A percentile compares a stretch with the other conserved stretches of the same genome.
phyloP scores from a whole-genome alignment of 2,329 filamentous ascomycete genomes.

The Lachnellula suecica region DNA sequence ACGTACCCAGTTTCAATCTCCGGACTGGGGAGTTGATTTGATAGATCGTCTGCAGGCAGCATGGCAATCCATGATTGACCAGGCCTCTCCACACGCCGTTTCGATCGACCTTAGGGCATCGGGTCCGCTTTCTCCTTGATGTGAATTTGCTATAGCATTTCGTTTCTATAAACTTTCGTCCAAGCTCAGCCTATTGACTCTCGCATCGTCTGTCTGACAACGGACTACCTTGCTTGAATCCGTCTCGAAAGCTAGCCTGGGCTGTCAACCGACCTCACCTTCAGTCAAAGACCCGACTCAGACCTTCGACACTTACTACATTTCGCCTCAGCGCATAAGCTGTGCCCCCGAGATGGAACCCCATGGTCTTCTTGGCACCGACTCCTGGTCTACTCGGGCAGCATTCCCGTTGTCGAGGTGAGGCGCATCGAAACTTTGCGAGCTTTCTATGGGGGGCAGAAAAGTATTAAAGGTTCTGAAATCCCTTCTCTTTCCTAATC shows the following conservation, averaged over 20 bases:
- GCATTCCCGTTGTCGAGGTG: background rate
- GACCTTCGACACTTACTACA: background rate
- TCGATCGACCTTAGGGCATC: conserved; percentile 7
- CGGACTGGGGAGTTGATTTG: conserved; percentile 6
- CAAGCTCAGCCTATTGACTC: background rate
- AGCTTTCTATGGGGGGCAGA: background rate
- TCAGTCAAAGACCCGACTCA: conserved; percentile 1
- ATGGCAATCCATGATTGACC: background rate
- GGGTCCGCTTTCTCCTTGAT: conserved; percentile 7
- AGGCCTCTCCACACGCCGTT: conserved; percentile 17
- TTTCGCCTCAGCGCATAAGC: conserved; percentile 5
- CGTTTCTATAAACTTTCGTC: background rate
- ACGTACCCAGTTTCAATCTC: conserved; percentile 5
- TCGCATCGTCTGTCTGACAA: background rate
- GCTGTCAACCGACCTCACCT: background rate
- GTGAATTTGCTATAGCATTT: conserved; percentile 5
- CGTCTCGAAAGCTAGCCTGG: background rate
- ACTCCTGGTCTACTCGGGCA: background rate
- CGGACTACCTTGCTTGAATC: conserved; percentile 1
- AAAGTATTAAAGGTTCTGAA: conserved; percentile 28
- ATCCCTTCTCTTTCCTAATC: conserved; percentile 19
- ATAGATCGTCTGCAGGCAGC: conserved; percentile 8
- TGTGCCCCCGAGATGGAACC: conserved; percentile 7
- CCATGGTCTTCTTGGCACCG: conserved; percentile 14
- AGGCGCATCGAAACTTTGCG: background rate